Evolutionary conservation across 768 basidiomycete genomes (phyloP), one percentile per base, ranked within the genome.

Genomic region (Candolleomyces eurysporus): DNA sequence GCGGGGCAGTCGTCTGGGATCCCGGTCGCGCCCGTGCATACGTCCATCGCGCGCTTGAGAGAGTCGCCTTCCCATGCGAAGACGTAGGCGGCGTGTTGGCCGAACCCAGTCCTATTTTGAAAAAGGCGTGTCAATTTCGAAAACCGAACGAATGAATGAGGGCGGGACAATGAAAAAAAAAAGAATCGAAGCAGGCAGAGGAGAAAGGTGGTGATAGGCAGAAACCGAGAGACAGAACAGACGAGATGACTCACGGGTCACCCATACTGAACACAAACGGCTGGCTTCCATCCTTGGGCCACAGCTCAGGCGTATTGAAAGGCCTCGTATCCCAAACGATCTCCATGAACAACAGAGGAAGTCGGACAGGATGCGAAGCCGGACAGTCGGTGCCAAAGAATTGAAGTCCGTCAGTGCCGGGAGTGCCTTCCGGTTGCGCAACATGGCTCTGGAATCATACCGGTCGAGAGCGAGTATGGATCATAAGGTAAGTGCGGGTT

Each of bases 211-310:
- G n/a, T n/a, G n/a, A n/a, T n/a, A n/a, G n/a, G n/a, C n/a, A n/a
- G n/a, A n/a, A n/a, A n/a, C n/a, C n/a, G n/a, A n/a, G n/a, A n/a
- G n/a, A n/a, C n/a, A n/a, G n/a, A n/a, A n/a, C n/a, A n/a, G n/a
- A n/a, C n/a, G n/a, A n/a, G n/a, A n/a, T n/a, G n/a, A 61, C 60
- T 42, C 51, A 62, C 61, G 61, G 61, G 22, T 64, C 63, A 51
- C 63, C 63, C 63, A 64, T 64, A 39, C 61, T 61, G 42, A 61
- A 64, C 19, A 63, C 61, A 36, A 63, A 59, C 11, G 61, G 61
- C 51, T 63, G 61, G 13, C 21, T 51, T 7, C 61, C 61, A 30
- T 62, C 61, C 16, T 49, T 39, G 6, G 58, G 48, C 58, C 58
- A 59, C 10, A 59, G 45, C 21, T 39, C 30, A 1, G 56, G 61